Conservation (phyloP, 2,329 filamentous ascomycete species). For the Leptoxyphium fumago region DNA sequence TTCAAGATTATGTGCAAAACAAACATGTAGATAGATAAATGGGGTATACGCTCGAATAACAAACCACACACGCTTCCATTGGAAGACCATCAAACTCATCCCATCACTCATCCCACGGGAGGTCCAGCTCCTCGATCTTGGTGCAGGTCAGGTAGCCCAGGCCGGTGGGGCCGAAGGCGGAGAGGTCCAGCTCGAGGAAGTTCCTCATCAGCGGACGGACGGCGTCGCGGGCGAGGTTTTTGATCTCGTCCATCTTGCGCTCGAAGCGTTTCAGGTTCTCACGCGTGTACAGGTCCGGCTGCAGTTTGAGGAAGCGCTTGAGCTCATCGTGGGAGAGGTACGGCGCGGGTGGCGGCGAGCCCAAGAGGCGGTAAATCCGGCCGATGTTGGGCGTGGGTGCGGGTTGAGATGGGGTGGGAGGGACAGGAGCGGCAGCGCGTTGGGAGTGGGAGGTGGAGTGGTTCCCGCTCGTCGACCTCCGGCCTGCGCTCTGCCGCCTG, state of each 20-base stretch:
- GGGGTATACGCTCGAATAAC: too few relatives aligned
- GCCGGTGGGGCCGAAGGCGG: slow-evolving; percentile 17
- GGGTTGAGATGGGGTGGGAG: slow-evolving; percentile 19
- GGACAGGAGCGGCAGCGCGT: slow-evolving; percentile 14
- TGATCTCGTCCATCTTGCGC: slow-evolving; percentile 75
- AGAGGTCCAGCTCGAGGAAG: slow-evolving; percentile 63
- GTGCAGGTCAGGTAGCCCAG: slow-evolving; percentile 52
- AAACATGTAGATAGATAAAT: too few relatives aligned
- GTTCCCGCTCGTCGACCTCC: slow-evolving; percentile 10
- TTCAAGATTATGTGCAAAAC: too few relatives aligned
- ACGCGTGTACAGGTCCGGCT: slow-evolving; percentile 63
- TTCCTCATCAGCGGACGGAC: slow-evolving; percentile 79
- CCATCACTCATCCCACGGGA: slow-evolving; percentile 41
- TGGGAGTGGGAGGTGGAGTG: slow-evolving; percentile 19
- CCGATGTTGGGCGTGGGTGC: slow-evolving; percentile 46
- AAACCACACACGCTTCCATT: too few relatives aligned
- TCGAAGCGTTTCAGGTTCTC: slow-evolving; percentile 82
- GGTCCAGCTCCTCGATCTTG: slow-evolving; percentile 45
- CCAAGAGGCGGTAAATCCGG: slow-evolving; percentile 64
- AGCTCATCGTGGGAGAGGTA: slow-evolving; percentile 79
- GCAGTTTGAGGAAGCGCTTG: slow-evolving; percentile 66
- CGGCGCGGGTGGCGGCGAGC: slow-evolving; percentile 20
- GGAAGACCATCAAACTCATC: too few relatives aligned
- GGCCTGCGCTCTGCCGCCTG: not conserved
- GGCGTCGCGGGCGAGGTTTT: slow-evolving; percentile 64